These are phyloP conservation scores for Phaeotremella fagi DNA, from an alignment of 768 basidiomycete genomes.

Conservation along the genomic window DNA sequence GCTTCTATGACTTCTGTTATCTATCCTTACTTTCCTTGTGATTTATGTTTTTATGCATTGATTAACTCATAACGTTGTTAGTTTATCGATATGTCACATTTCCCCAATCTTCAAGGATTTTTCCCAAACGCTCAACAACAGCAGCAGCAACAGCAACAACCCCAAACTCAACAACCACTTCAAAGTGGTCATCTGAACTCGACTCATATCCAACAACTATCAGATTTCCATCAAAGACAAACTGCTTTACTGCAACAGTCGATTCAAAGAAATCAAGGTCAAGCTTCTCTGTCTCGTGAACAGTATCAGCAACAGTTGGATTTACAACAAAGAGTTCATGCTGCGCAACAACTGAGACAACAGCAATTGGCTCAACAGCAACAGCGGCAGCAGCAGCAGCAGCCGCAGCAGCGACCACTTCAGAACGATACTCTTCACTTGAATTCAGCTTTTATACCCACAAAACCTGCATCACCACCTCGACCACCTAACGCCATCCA, in stretches of 20 bases:
- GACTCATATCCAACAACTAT: constrained; percentile 17
- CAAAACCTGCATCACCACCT: neutral
- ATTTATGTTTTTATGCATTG: constrained; percentile 8
- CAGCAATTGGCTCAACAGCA: neutral
- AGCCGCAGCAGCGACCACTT: no score
- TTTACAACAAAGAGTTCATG: neutral
- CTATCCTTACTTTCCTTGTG: neutral
- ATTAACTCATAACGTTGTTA: constrained; percentile 12
- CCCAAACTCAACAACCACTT: constrained; percentile 6
- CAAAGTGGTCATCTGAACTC: no score
- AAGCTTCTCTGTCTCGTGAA: neutral
- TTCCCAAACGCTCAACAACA: neutral
- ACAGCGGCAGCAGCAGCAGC: neutral
- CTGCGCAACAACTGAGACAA: neutral
- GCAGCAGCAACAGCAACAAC: constrained; percentile 6
- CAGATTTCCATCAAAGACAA: constrained; percentile 22
- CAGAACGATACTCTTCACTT: no score
- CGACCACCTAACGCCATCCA: neutral
- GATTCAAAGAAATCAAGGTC: neutral
- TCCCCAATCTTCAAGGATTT: constrained; percentile 12
- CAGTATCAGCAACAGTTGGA: neutral
- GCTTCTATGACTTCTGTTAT: constrained; percentile 38
- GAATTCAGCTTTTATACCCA: neutral
- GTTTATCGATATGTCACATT: constrained; percentile 23
- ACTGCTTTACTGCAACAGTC: constrained; percentile 2